These are phyloP conservation scores for Ophiocordyceps camponoti-saundersi DNA, from an alignment of 2,329 filamentous ascomycete species.

Conservation along the genomic window DNA sequence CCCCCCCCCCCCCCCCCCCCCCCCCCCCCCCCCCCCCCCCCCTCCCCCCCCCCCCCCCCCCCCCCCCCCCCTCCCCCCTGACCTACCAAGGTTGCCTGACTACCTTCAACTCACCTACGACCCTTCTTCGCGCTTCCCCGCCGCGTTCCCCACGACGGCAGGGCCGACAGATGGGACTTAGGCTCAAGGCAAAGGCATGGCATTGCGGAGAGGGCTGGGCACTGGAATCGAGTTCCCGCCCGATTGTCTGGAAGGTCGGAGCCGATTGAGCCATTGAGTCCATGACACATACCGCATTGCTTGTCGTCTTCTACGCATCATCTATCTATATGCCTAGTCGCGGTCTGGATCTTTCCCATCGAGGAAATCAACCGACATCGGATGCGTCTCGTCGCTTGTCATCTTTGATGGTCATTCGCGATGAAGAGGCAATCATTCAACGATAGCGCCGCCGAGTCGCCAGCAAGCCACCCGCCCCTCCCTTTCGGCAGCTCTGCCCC, in stretches of 20 bases:
- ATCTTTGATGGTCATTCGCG: background rate
- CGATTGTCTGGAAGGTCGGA: conserved; percentile 6
- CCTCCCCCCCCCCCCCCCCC: too few species aligned
- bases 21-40: too few species aligned
- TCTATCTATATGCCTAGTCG: background rate
- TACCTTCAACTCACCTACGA: too few species aligned
- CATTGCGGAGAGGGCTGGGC: background rate
- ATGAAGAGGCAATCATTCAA: background rate
- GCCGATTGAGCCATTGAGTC: background rate
- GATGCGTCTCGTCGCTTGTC: conserved; percentile 6
- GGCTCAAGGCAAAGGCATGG: background rate
- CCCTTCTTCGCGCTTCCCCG: too few species aligned
- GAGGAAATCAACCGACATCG: conserved; percentile 9
- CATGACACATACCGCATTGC: conserved; percentile 5
- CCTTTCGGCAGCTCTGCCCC: too few species aligned
- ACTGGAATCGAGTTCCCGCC: background rate
- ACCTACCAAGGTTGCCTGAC: too few species aligned
- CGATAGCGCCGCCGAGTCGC: background rate
- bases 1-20: too few species aligned
- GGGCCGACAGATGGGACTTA: too few species aligned
- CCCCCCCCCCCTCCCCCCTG: too few species aligned
- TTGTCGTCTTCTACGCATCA: background rate
- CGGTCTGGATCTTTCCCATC: conserved; percentile 2
- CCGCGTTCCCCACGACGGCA: background rate
- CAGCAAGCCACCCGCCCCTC: too few species aligned